phyloP scores from a whole-genome alignment of 345 rosid genomes.

The Euphorbia peplus region DNA sequence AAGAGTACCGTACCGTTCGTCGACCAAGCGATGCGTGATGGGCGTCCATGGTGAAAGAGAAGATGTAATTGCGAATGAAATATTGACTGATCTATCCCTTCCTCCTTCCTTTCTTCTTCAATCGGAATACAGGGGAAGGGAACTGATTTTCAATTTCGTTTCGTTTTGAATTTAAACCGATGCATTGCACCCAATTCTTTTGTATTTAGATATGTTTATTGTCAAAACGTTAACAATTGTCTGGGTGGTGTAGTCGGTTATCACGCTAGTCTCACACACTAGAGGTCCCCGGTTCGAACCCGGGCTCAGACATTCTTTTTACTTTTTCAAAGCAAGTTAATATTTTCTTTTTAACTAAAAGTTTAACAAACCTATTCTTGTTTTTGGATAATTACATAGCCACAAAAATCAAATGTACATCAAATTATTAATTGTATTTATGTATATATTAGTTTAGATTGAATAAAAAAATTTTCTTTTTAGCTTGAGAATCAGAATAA shows the following conservation, averaged over 20 bases:
- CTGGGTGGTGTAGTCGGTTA: slow-evolving; percentile 75
- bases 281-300: slow-evolving; percentile 75
- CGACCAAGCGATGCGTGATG: slow-evolving; percentile 92
- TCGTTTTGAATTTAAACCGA: background rate
- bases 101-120: background rate
- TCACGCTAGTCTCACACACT: slow-evolving; percentile 82
- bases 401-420: too few species aligned
- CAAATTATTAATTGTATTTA: too few species aligned
- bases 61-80: background rate
- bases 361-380: too few species aligned
- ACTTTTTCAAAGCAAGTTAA: background rate
- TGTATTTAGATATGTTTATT: background rate
- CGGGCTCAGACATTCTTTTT: slow-evolving; percentile 23
- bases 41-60: slow-evolving; percentile 45
- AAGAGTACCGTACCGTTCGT: slow-evolving; percentile 76
- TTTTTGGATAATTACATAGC: too few species aligned
- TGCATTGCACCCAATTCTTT: background rate
- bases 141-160: background rate
- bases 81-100: background rate
- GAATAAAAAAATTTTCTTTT: too few species aligned
- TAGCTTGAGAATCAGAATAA: too few species aligned
- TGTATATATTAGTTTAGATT: too few species aligned
- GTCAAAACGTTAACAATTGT: background rate
- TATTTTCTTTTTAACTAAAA: too few species aligned
- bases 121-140: background rate